A percentile compares a stretch with the other conserved stretches of the same genome.
These are phyloP conservation scores for Karstenula rhodostoma DNA, from an alignment of 2,329 filamentous ascomycete species.

Conservation along the genomic window DNA sequence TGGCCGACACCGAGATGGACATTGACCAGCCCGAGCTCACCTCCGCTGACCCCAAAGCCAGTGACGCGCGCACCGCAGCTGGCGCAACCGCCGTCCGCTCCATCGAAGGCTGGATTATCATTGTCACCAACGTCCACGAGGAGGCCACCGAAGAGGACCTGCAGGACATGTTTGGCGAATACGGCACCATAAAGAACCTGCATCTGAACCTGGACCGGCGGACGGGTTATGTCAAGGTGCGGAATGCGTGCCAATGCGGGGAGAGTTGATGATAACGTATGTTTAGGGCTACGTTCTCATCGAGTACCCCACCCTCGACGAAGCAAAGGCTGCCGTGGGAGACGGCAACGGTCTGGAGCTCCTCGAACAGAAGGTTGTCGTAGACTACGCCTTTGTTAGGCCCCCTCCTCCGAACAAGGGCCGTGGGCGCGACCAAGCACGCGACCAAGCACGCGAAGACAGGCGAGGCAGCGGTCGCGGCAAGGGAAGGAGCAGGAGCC, in stretches of 20 bases:
- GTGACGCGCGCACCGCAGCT: conserved; percentile 74
- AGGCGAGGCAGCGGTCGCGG: conserved; percentile 42
- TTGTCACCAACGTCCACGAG: conserved; percentile 87
- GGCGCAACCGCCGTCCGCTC: conserved; percentile 84
- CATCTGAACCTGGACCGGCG: conserved; percentile 83
- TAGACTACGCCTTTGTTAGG: conserved; percentile 86
- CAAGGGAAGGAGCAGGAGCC: conserved; percentile 55
- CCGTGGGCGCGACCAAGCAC: conserved; percentile 33
- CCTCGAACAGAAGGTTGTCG: conserved; percentile 80
- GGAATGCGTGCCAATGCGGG: conserved; percentile 12
- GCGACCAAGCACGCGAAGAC: conserved; percentile 37
- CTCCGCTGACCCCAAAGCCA: conserved; percentile 59
- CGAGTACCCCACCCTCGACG: conserved; percentile 80
- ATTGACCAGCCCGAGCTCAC: conserved; percentile 50
- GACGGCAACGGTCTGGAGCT: conserved; percentile 79
- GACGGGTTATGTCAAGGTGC: conserved; percentile 86
- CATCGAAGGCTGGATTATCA: conserved; percentile 89
- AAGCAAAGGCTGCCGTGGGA: conserved; percentile 83
- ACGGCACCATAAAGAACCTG: conserved; percentile 85
- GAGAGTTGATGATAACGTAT: conserved; percentile 16
- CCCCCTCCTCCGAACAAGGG: conserved; percentile 69
- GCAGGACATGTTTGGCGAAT: conserved; percentile 83
- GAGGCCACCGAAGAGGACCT: conserved; percentile 85
- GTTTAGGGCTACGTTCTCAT: conserved; percentile 81
- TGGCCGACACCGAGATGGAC: conserved; percentile 59